A percentile compares a stretch with the other conserved stretches of the same genome.
Conservation (phyloP, 371 early-diverging fungal species). For the Mucor piriformis region DNA sequence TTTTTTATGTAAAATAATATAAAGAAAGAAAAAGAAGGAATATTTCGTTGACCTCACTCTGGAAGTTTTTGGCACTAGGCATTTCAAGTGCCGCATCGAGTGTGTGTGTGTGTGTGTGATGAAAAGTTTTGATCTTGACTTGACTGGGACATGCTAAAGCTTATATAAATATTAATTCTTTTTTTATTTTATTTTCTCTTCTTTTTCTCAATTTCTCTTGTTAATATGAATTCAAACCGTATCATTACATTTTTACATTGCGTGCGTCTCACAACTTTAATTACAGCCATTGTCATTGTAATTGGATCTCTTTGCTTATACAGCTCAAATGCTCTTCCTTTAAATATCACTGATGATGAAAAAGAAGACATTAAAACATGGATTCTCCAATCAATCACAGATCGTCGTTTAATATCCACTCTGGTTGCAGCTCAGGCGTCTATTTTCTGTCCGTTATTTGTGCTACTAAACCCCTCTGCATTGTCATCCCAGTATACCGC, state of each 20-base stretch:
- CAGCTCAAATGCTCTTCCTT: slow-evolving; percentile 28
- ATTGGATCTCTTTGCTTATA: slow-evolving; percentile 32
- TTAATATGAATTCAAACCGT: neutral
- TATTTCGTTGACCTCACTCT: neutral
- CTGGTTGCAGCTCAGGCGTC: slow-evolving; percentile 51
- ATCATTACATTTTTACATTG: slow-evolving; percentile 10
- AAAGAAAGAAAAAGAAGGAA: neutral
- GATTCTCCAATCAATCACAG: slow-evolving; percentile 36
- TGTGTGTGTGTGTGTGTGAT: no score
- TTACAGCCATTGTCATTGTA: slow-evolving; percentile 33
- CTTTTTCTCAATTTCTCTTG: neutral
- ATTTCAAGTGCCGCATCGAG: no score
- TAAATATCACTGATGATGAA: neutral
- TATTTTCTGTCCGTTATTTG: slow-evolving; percentile 42
- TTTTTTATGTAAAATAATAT: neutral
- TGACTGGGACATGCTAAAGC: neutral
- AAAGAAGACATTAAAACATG: slow-evolving; percentile 1
- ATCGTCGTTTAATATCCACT: slow-evolving; percentile 47
- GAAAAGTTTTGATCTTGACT: neutral
- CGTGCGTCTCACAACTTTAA: slow-evolving; percentile 27
- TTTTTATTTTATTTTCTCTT: neutral
- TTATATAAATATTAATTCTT: neutral
- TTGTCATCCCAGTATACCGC: neutral
- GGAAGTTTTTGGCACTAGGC: neutral
- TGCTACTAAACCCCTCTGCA: slow-evolving; percentile 12